These are phyloP conservation scores for Sanghuangporus baumii DNA, from an alignment of 1,284 basidiomycete species.

Conservation along the genomic window DNA sequence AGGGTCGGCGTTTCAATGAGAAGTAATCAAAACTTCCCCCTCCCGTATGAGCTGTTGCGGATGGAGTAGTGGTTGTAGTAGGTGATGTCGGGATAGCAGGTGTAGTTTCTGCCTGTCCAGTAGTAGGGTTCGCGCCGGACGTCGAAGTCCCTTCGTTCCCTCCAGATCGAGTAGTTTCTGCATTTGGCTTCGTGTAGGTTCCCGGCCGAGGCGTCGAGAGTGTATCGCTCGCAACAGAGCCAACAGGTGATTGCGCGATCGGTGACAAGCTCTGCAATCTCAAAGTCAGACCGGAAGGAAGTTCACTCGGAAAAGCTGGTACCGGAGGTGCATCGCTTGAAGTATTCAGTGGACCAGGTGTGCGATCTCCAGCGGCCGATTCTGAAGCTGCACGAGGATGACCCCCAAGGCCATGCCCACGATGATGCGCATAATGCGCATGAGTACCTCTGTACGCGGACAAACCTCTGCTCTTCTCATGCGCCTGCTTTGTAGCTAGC, in stretches of 20 bases:
- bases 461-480: slow-evolving; percentile 3
- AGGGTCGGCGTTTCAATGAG: slow-evolving; percentile 39
- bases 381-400: slow-evolving; percentile 12
- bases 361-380: not conserved
- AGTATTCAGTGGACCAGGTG: not conserved
- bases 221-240: slow-evolving; percentile 16
- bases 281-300: not conserved
- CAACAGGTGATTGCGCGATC: slow-evolving; percentile 32
- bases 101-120: not conserved
- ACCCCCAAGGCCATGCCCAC: not conserved
- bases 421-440: not conserved
- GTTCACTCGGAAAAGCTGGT: not conserved
- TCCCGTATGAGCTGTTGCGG: not conserved
- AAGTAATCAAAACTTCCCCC: slow-evolving; percentile 45
- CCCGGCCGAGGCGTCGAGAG: slow-evolving; percentile 25
- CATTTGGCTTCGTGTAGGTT: slow-evolving; percentile 21
- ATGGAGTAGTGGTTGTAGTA: slow-evolving; percentile 4
- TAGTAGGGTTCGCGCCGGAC: slow-evolving; percentile 22
- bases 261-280: slow-evolving; percentile 23
- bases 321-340: not conserved
- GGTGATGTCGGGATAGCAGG: not conserved
- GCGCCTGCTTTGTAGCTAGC: slow-evolving; percentile 18
- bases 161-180: slow-evolving; percentile 20
- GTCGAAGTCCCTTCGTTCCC: slow-evolving; percentile 19
- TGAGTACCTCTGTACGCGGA: slow-evolving; percentile 30